These are phyloP conservation scores for Talaromyces pinophilus DNA, from an alignment of 2,329 filamentous ascomycete species.

Conservation along the genomic window DNA sequence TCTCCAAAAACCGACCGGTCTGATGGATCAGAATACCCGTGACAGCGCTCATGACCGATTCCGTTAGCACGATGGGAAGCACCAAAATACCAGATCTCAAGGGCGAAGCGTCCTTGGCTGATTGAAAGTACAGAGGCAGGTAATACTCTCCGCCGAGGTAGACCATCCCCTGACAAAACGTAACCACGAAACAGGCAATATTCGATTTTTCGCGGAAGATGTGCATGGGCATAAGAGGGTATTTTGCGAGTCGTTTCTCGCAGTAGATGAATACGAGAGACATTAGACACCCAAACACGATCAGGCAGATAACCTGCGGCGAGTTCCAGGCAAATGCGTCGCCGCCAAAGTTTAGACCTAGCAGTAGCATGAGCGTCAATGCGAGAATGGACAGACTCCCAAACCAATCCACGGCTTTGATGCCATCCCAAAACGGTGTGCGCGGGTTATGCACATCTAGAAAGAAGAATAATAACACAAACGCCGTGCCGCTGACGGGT, in stretches of 20 bases:
- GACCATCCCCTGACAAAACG: constrained; percentile 52
- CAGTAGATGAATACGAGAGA: constrained; percentile 58
- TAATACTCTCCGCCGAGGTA: constrained; percentile 70
- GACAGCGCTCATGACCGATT: constrained; percentile 49
- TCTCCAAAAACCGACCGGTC: constrained; percentile 52
- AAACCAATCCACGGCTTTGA: constrained; percentile 57
- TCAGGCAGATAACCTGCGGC: constrained; percentile 56
- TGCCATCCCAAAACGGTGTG: constrained; percentile 52
- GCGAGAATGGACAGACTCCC: constrained; percentile 55
- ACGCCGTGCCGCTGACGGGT: constrained; percentile 53
- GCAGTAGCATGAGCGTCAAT: constrained; percentile 54
- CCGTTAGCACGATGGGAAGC: constrained; percentile 59
- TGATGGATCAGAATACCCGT: constrained; percentile 53
- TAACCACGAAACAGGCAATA: constrained; percentile 56
- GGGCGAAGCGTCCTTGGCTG: constrained; percentile 62
- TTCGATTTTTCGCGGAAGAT: constrained; percentile 61
- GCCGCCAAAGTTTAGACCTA: constrained; percentile 58
- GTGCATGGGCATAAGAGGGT: constrained; percentile 68
- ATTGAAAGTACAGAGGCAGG: constrained; percentile 72
- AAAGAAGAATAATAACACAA: constrained; percentile 53
- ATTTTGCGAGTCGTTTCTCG: constrained; percentile 64
- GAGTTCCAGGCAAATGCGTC: constrained; percentile 53
- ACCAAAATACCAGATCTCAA: constrained; percentile 61
- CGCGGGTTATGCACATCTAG: constrained; percentile 59
- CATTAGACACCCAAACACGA: constrained; percentile 54